These are phyloP conservation scores for Colletotrichum salicis DNA, from an alignment of 2,329 filamentous ascomycete species.

Conservation along the genomic window DNA sequence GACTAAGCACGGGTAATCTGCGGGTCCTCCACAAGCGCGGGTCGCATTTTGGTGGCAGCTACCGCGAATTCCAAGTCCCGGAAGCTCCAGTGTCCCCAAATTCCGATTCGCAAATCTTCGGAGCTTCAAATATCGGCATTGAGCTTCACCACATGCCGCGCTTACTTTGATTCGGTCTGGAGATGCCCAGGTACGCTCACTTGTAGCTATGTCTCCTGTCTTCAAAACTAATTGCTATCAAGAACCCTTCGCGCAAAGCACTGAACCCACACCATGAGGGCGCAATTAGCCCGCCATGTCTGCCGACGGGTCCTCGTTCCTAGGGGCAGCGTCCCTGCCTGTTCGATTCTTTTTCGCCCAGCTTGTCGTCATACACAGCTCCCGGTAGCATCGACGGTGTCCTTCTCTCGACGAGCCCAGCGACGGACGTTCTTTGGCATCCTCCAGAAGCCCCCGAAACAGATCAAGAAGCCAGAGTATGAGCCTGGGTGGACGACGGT, in stretches of 20 bases:
- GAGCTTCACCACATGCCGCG: slow-evolving; percentile 32
- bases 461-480: slow-evolving; percentile 69
- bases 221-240: neutral
- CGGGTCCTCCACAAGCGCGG: slow-evolving; percentile 7
- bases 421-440: slow-evolving; percentile 69
- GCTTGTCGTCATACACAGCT: slow-evolving; percentile 40
- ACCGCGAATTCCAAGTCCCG: slow-evolving; percentile 19
- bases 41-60: slow-evolving; percentile 33
- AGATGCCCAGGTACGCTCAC: slow-evolving; percentile 29
- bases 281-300: slow-evolving; percentile 57
- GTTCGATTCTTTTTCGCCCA: slow-evolving; percentile 44
- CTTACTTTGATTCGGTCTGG: slow-evolving; percentile 7
- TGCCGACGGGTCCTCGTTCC: slow-evolving; percentile 50
- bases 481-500: slow-evolving; percentile 79
- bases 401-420: slow-evolving; percentile 38
- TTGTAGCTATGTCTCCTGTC: neutral
- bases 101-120: slow-evolving; percentile 27
- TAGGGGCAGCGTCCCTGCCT: slow-evolving; percentile 47
- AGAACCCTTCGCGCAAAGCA: slow-evolving; percentile 24
- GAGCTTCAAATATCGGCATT: slow-evolving; percentile 31
- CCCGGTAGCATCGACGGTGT: slow-evolving; percentile 37
- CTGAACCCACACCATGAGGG: slow-evolving; percentile 52
- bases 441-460: slow-evolving; percentile 67
- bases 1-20: slow-evolving; percentile 33
- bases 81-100: slow-evolving; percentile 26